Evolutionary conservation across 805 yeast species (phyloP).

Genomic region (Kodamaea kakaduensis): DNA sequence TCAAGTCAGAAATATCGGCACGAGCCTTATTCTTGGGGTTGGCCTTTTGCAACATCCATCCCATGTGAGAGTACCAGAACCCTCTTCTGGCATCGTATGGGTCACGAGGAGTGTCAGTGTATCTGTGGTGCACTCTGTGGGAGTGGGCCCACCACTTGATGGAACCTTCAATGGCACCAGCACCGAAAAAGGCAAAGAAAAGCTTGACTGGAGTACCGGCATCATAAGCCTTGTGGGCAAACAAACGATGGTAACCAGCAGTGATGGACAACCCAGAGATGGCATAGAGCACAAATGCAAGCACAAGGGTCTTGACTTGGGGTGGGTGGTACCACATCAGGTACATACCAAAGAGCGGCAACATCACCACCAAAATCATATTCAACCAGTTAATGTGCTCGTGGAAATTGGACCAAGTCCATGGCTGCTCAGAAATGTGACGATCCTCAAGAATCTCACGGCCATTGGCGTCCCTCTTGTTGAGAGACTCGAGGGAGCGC

Average conservation of each 20-base stretch:
- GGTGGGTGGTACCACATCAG: conserved; percentile 47
- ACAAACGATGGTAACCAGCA: conserved; percentile 79
- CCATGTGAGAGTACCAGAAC: conserved; percentile 79
- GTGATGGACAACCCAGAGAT: conserved; percentile 74
- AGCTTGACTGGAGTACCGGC: conserved; percentile 59
- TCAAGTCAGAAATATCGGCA: conserved; percentile 75
- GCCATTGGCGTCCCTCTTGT: conserved; percentile 30
- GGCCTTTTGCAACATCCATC: conserved; percentile 80
- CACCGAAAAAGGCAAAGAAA: conserved; percentile 73
- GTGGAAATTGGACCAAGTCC: conserved; percentile 71
- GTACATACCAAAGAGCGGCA: conserved; percentile 55
- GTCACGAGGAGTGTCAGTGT: conserved; percentile 77
- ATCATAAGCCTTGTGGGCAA: conserved; percentile 70
- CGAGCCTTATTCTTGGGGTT: conserved; percentile 79
- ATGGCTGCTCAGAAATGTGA: conserved; percentile 76
- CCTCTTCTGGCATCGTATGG: conserved; percentile 85
- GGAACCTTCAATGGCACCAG: conserved; percentile 80
- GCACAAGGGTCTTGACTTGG: conserved; percentile 46
- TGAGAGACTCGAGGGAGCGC: conserved; percentile 44
- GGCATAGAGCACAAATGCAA: conserved; percentile 51
- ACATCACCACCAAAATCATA: conserved; percentile 54
- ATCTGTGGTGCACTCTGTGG: conserved; percentile 83
- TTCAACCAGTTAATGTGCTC: conserved; percentile 78
- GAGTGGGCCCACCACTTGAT: conserved; percentile 88
- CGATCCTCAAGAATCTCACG: conserved; percentile 34